These are phyloP conservation scores for Leccinum ochraceum DNA, from an alignment of 768 basidiomycete genomes.

Conservation along the genomic window DNA sequence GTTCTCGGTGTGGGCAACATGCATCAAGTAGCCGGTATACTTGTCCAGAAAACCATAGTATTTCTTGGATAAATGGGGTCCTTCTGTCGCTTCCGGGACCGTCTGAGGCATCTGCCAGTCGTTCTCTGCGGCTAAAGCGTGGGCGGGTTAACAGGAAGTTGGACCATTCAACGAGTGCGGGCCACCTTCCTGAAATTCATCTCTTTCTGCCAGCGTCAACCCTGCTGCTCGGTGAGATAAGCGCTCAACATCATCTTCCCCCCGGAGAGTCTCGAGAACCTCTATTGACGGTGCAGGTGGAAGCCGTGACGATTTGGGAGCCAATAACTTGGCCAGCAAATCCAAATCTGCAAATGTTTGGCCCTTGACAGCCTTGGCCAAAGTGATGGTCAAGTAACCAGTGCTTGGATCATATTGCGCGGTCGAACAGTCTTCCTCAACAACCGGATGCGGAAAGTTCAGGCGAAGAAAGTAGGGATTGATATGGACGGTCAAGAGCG, in stretches of 20 bases:
- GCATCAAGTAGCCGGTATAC: constrained; percentile 73
- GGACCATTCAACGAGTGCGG: background rate
- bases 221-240: constrained; percentile 44
- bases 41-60: constrained; percentile 78
- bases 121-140: constrained; percentile 63
- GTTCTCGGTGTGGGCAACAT: constrained; percentile 73
- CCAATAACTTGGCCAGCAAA: constrained; percentile 73
- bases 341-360: constrained; percentile 78
- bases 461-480: constrained; percentile 86
- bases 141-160: constrained; percentile 4
- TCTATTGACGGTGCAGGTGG: constrained; percentile 51
- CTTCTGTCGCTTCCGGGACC: constrained; percentile 43
- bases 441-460: constrained; percentile 64
- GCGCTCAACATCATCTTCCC: constrained; percentile 37
- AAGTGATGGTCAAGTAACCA: constrained; percentile 74
- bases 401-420: constrained; percentile 75
- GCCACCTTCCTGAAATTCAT: constrained; percentile 61
- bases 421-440: constrained; percentile 65
- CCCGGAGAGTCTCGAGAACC: constrained; percentile 42
- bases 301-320: constrained; percentile 52
- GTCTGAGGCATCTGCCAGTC: constrained; percentile 79
- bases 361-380: constrained; percentile 68
- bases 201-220: constrained; percentile 50
- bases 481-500: constrained; percentile 70
- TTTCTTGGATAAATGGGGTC: constrained; percentile 41